Evolutionary conservation across 495 filamentous ascomycete genomes (phyloP), one percentile per base, ranked within the genome.

Genomic region (Aspergillus sparsus): DNA sequence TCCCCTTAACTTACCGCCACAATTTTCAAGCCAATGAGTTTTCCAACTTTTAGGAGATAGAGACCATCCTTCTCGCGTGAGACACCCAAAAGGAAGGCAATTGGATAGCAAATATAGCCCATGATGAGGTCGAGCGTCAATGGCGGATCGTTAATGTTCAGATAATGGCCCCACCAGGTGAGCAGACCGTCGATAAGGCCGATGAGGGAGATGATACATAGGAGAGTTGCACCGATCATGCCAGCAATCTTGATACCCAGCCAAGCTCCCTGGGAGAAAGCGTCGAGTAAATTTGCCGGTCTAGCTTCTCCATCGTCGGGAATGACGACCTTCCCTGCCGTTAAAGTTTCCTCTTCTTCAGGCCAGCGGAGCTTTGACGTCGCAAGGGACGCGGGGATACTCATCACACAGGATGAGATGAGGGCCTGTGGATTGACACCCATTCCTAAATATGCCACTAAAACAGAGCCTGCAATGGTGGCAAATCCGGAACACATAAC

Each of bases 331-430:
- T 83, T 79, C 32, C 92, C 91, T 9, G 88, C 86, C 1, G 92
- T 96, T 15, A 96, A 73, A 1, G 89, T 88, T 64, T 91, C 89
- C 71, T 96, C 89, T 13, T 87, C 88, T 70, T 96, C 92, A 3
- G 92, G 92, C 72, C 85, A 95, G 27, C 92, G 89, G 53, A 96
- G 80, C 72, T 96, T 96, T 45, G 89, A 93, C 34, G 90, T 83
- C 16, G 92, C 91, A 9, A 97, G 80, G 2, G 89, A 93, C 0
- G 91, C 90, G 0, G 92, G 92, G 61, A 96, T 96, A 50, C 86
- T 90, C 92, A 97, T 97, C 63, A 96, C 90, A 56, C 78, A 80
- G 41, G 88, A 88, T n/a, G 90, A 94, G 49, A 97, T 86, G n/a
- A 97, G 80, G 3, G 92, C 92, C 68, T 93, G 86, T 0, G 90